Conservation (phyloP, 768 basidiomycete genomes). For the Mycena latifolia region DNA sequence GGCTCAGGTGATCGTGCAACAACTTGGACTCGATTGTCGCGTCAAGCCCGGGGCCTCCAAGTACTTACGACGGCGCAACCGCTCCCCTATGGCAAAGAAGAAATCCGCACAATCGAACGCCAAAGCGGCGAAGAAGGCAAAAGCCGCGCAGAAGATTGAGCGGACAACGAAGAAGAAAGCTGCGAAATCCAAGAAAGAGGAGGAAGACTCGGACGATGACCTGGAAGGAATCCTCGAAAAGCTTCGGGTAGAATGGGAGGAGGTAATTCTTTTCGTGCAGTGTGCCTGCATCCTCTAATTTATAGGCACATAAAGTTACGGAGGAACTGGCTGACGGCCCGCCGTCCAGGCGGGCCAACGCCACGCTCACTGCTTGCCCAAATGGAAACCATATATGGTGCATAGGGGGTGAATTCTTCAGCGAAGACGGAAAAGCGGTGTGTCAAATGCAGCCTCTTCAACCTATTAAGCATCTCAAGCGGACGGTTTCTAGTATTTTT, state of each 20-base stretch:
- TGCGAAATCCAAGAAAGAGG: slow-evolving; percentile 53
- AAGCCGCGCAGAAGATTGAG: slow-evolving; percentile 75
- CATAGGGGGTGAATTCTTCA: slow-evolving; percentile 90
- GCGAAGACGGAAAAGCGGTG: slow-evolving; percentile 86
- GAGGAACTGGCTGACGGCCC: slow-evolving; percentile 89
- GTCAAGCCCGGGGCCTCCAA: no score
- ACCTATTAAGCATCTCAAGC: slow-evolving; percentile 1
- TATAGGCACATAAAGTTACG: slow-evolving; percentile 75
- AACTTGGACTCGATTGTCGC: no score
- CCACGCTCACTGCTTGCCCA: slow-evolving; percentile 84
- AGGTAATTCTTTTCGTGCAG: slow-evolving; percentile 28
- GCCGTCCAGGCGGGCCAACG: slow-evolving; percentile 86
- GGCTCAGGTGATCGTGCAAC: neutral
- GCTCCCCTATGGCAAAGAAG: slow-evolving; percentile 65
- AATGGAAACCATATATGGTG: slow-evolving; percentile 86
- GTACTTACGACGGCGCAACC: no score
- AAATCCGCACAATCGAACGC: slow-evolving; percentile 59
- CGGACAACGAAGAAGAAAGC: slow-evolving; percentile 78
- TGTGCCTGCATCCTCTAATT: no score
- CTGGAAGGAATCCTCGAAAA: slow-evolving; percentile 87
- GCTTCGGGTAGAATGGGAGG: slow-evolving; percentile 89
- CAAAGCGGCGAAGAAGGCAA: slow-evolving; percentile 77
- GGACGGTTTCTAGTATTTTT: slow-evolving; percentile 72
- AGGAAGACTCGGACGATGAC: slow-evolving; percentile 72
- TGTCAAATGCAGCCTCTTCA: slow-evolving; percentile 28